A percentile compares a stretch with the other conserved stretches of the same genome.
phyloP scores from a whole-genome alignment of 441 rosid genomes.

The Gossypium gossypioides region DNA sequence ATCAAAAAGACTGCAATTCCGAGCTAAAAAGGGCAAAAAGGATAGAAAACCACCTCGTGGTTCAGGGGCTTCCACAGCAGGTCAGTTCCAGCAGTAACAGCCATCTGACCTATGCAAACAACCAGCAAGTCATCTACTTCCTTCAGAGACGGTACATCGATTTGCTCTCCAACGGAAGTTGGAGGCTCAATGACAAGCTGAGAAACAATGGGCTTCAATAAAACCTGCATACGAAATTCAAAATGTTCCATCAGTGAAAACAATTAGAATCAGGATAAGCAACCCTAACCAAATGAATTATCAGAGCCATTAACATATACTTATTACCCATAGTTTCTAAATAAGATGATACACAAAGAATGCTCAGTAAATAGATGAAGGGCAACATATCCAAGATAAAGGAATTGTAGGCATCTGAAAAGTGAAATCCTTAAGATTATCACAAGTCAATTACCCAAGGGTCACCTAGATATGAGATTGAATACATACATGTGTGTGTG shows the following conservation, averaged over 20 bases:
- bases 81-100: conserved; percentile 78
- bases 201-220: conserved; percentile 70
- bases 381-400: background rate
- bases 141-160: conserved; percentile 47
- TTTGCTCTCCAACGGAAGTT: conserved; percentile 37
- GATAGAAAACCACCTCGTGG: conserved; percentile 60
- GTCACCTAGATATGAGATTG: background rate
- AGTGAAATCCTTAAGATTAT: background rate
- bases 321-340: background rate
- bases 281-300: background rate
- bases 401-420: background rate
- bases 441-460: background rate
- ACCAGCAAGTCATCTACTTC: conserved; percentile 75
- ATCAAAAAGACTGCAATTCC: background rate
- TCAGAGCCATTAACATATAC: background rate
- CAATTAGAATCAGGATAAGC: background rate
- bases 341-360: background rate
- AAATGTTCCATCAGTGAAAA: background rate
- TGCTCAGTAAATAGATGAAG: background rate
- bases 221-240: conserved; percentile 41
- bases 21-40: background rate
- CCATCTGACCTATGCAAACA: conserved; percentile 88
- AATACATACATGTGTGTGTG: background rate
- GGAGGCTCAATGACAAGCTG: conserved; percentile 76
- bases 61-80: conserved; percentile 89